Evolutionary conservation across 805 yeast species (phyloP).

Genomic region (Wickerhamomyces bisporus): DNA sequence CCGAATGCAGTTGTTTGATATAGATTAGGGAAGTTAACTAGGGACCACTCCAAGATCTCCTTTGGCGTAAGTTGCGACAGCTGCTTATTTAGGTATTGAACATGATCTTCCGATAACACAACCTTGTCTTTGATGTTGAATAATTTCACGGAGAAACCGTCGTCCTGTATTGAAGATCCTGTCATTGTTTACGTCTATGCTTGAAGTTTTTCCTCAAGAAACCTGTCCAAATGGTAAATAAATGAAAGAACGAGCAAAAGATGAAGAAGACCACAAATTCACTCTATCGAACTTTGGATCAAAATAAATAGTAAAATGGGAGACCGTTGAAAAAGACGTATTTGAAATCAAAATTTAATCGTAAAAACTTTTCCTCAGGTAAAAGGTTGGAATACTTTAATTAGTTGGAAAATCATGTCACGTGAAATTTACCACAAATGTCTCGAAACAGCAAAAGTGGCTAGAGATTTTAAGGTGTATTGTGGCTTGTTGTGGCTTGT

Average conservation of each 20-base stretch:
- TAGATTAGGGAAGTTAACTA: conserved; percentile 73
- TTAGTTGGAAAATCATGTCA: conserved; percentile 5
- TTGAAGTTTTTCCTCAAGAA: too few relatives aligned
- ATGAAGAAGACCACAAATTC: too few relatives aligned
- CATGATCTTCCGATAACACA: conserved; percentile 44
- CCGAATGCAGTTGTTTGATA: conserved; percentile 96
- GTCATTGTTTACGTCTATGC: too few relatives aligned
- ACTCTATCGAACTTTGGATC: too few relatives aligned
- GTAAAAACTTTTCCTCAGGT: neutral
- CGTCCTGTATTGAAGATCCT: neutral
- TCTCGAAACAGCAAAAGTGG: conserved; percentile 2
- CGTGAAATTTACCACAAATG: conserved; percentile 14
- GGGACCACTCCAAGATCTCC: conserved; percentile 77
- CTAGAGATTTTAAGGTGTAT: neutral
- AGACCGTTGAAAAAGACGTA: neutral
- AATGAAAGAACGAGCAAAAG: neutral
- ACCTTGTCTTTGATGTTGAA: conserved; percentile 27
- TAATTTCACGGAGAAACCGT: neutral
- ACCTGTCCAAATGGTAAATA: too few relatives aligned
- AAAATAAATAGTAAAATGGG: too few relatives aligned
- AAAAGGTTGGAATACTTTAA: too few relatives aligned
- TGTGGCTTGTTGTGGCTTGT: too few relatives aligned
- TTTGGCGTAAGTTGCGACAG: conserved; percentile 54
- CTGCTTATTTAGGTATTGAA: conserved; percentile 60
- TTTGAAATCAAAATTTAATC: conserved; percentile 1